phyloP scores from a whole-genome alignment of 2,329 filamentous ascomycete genomes.

The Akanthomyces muscarius region DNA sequence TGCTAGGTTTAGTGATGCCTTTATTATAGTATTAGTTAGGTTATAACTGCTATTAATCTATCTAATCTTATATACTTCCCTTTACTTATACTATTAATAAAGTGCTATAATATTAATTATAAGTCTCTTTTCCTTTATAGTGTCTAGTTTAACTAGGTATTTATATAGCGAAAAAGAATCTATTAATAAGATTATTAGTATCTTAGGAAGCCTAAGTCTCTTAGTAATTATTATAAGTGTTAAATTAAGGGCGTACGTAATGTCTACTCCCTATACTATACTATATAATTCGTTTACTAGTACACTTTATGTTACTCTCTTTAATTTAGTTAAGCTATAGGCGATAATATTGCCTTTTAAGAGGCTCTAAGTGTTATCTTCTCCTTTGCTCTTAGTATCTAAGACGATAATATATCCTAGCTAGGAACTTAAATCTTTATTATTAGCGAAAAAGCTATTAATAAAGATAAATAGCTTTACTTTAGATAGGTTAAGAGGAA shows the following conservation, averaged over 20 bases:
- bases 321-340: background rate
- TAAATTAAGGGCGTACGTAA: background rate
- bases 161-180: constrained; percentile 21
- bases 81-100: constrained; percentile 20
- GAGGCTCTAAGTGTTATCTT: background rate
- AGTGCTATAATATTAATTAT: constrained; percentile 24
- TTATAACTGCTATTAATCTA: background rate
- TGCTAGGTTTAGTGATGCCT: too few species aligned
- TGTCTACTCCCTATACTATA: background rate
- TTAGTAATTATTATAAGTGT: background rate
- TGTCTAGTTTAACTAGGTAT: constrained; percentile 19
- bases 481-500: background rate
- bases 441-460: background rate
- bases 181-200: constrained; percentile 19
- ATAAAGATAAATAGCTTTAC: background rate
- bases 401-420: background rate
- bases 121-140: constrained; percentile 20
- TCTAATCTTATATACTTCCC: constrained; percentile 18
- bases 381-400: background rate
- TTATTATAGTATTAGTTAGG: too few species aligned
- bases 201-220: background rate
- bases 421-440: background rate
- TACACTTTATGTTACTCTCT: background rate
- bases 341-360: background rate
- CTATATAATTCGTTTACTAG: background rate